These are phyloP conservation scores for Pontederia paniculata DNA, from an alignment of 176 grass and related monocot genomes.

Conservation along the genomic window DNA sequence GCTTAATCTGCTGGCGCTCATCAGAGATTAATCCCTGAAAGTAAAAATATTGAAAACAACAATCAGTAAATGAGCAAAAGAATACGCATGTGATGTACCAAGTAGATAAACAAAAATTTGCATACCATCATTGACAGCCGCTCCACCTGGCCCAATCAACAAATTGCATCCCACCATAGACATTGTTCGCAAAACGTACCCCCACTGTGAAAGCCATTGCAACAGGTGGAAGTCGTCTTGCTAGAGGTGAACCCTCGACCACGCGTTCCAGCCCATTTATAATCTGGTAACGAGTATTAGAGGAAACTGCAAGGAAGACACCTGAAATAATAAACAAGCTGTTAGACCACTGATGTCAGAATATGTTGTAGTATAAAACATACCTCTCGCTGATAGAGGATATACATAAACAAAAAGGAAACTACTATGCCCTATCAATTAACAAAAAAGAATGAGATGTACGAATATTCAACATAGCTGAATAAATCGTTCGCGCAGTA, in stretches of 20 bases:
- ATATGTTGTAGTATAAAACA: background rate
- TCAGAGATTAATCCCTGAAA: too few relatives aligned
- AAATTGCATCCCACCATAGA: conserved; percentile 97
- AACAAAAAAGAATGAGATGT: background rate
- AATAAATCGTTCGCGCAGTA: too few relatives aligned
- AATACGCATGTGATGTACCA: too few relatives aligned
- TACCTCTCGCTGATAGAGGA: too few relatives aligned
- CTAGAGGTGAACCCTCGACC: conserved; percentile 74
- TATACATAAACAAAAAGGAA: background rate
- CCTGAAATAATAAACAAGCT: conserved; percentile 39
- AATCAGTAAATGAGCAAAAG: too few relatives aligned
- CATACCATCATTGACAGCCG: conserved; percentile 46
- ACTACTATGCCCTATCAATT: background rate
- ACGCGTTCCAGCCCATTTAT: conserved; percentile 76
- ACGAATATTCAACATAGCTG: background rate
- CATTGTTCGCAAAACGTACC: conserved; percentile 74
- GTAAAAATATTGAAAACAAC: too few relatives aligned
- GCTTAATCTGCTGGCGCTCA: too few relatives aligned
- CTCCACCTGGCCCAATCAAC: conserved; percentile 87
- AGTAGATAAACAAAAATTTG: background rate
- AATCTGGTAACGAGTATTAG: conserved; percentile 88
- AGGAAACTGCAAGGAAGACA: conserved; percentile 76
- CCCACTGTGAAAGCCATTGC: conserved; percentile 84
- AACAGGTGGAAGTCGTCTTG: conserved; percentile 50
- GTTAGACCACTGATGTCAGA: background rate